These are phyloP conservation scores for Trichothecium sympodiale DNA, from an alignment of 2,329 filamentous ascomycete species.

Conservation along the genomic window DNA sequence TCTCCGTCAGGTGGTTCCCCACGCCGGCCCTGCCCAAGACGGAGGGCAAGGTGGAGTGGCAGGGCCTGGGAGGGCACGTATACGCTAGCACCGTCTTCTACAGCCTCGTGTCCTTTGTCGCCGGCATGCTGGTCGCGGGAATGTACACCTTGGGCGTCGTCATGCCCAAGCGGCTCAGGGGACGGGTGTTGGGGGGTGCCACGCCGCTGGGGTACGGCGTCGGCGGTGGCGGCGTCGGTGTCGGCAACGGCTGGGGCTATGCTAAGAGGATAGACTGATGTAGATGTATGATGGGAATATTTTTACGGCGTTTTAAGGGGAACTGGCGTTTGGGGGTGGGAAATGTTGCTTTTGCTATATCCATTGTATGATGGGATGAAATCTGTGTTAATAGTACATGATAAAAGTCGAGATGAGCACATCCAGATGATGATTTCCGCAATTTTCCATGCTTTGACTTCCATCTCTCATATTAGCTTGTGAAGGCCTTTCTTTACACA, in stretches of 20 bases:
- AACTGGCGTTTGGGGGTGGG: too few species aligned
- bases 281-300: too few species aligned
- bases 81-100: constrained; percentile 55
- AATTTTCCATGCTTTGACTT: too few species aligned
- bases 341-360: too few species aligned
- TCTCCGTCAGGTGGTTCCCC: constrained; percentile 82
- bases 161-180: constrained; percentile 40
- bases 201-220: constrained; percentile 47
- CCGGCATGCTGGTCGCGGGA: constrained; percentile 40
- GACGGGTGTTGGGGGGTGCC: constrained; percentile 40
- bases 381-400: background rate
- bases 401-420: background rate
- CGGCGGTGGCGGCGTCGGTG: constrained; percentile 27
- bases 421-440: background rate
- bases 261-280: constrained; percentile 41
- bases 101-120: constrained; percentile 45
- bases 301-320: constrained; percentile 1
- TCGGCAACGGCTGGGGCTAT: constrained; percentile 51
- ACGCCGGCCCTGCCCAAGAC: constrained; percentile 58
- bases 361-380: too few species aligned
- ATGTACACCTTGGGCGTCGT: constrained; percentile 52
- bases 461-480: too few species aligned
- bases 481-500: too few species aligned
- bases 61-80: constrained; percentile 52
- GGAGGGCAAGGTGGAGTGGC: constrained; percentile 55